Evolutionary conservation across 2,329 filamentous ascomycete genomes (phyloP).

Genomic region (Beauveria brongniartii): DNA sequence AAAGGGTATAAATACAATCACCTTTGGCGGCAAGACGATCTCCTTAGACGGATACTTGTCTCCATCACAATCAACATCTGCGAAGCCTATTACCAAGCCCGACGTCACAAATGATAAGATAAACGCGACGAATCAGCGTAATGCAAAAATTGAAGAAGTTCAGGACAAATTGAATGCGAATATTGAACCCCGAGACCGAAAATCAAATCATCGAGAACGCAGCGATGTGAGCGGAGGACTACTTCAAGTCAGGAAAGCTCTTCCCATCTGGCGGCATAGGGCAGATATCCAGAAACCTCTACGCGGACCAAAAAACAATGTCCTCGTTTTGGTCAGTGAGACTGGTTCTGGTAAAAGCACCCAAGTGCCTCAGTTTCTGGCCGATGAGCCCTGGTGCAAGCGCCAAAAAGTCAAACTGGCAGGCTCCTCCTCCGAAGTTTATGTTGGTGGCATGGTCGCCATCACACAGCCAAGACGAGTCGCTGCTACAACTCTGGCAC

Average conservation of each 20-base stretch:
- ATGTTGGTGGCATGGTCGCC: slow-evolving; percentile 72
- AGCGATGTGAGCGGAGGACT: slow-evolving; percentile 24
- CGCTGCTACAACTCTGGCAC: slow-evolving; percentile 83
- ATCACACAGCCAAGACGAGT: slow-evolving; percentile 93
- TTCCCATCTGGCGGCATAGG: slow-evolving; percentile 75
- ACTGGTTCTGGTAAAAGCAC: slow-evolving; percentile 97
- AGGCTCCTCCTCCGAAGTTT: slow-evolving; percentile 31
- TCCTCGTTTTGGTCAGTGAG: slow-evolving; percentile 83
- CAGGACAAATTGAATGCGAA: not conserved
- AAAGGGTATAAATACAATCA: slow-evolving; percentile 29
- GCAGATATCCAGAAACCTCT: slow-evolving; percentile 61
- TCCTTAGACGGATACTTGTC: slow-evolving; percentile 42
- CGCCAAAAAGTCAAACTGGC: slow-evolving; percentile 44
- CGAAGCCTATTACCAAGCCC: slow-evolving; percentile 14
- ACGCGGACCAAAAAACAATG: slow-evolving; percentile 47
- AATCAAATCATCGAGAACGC: slow-evolving; percentile 11
- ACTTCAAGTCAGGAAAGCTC: slow-evolving; percentile 48
- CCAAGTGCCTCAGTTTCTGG: slow-evolving; percentile 86
- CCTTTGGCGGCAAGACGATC: slow-evolving; percentile 40
- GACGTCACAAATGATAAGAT: slow-evolving; percentile 2
- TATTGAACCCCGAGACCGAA: slow-evolving; percentile 1
- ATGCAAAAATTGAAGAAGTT: not conserved
- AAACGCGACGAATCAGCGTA: not conserved
- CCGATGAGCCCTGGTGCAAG: slow-evolving; percentile 70
- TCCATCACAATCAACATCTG: slow-evolving; percentile 26